phyloP scores from a whole-genome alignment of 1,139 yeast species.

The Suhomyces ambrosiae region DNA sequence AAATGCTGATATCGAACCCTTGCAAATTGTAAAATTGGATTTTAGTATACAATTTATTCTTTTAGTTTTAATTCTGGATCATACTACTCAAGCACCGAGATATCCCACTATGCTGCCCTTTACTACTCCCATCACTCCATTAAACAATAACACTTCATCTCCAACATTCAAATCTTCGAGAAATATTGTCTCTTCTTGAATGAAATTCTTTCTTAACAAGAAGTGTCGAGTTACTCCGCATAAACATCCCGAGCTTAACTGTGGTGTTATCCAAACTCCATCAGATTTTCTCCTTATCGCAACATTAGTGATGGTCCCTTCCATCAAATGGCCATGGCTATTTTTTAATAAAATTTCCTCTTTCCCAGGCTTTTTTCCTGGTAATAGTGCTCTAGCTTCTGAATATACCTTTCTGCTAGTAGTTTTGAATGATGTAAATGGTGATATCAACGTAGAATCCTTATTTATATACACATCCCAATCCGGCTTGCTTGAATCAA shows the following conservation, averaged over 20 bases:
- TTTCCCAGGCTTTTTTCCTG: slow-evolving; percentile 35
- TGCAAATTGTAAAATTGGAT: too few species aligned
- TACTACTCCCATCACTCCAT: slow-evolving; percentile 82
- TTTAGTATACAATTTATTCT: too few species aligned
- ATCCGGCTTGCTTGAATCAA: slow-evolving; percentile 1
- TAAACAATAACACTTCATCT: slow-evolving; percentile 69
- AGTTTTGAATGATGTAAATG: slow-evolving; percentile 88
- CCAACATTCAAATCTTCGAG: slow-evolving; percentile 55
- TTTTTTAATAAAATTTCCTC: slow-evolving; percentile 77
- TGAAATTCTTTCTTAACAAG: slow-evolving; percentile 54
- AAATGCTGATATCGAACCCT: too few species aligned
- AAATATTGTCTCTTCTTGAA: slow-evolving; percentile 57
- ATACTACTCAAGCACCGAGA: too few species aligned
- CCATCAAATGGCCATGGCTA: slow-evolving; percentile 62
- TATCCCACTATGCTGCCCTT: slow-evolving; percentile 56
- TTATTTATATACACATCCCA: slow-evolving; percentile 69
- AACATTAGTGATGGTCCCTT: slow-evolving; percentile 83
- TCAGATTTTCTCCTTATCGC: slow-evolving; percentile 55
- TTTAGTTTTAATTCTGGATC: too few species aligned
- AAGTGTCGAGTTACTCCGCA: slow-evolving; percentile 81
- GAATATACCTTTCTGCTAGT: slow-evolving; percentile 68
- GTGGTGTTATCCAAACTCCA: slow-evolving; percentile 78
- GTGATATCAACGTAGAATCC: slow-evolving; percentile 56
- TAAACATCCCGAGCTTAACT: slow-evolving; percentile 73
- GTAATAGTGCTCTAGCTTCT: slow-evolving; percentile 58